Conservation (phyloP, 495 filamentous ascomycete species). For the Amphirosellinia nigrospora region DNA sequence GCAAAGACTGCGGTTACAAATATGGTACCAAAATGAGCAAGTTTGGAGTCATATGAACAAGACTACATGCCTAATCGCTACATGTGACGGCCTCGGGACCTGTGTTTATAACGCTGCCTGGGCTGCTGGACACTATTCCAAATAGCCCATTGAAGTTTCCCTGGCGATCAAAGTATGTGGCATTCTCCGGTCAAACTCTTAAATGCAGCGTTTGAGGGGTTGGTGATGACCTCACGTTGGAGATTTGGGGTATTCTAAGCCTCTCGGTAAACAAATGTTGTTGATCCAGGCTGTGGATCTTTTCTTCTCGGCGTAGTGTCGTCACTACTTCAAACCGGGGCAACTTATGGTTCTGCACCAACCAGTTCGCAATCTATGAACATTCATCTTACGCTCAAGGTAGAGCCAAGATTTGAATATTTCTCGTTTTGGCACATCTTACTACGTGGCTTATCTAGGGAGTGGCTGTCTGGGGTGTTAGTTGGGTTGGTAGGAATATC, state of each 20-base stretch:
- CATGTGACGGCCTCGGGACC: not conserved
- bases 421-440: not conserved
- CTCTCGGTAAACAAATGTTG: not conserved
- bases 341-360: not conserved
- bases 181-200: not conserved
- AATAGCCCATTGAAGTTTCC: slow-evolving; percentile 1
- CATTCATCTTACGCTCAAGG: not conserved
- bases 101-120: not conserved
- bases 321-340: slow-evolving; percentile 4
- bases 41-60: not conserved
- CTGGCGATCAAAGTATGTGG: not conserved
- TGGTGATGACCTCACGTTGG: slow-evolving; percentile 25
- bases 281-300: slow-evolving; percentile 22
- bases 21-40: not conserved
- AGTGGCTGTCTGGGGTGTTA: not conserved
- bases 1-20: not conserved
- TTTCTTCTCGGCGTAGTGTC: not conserved
- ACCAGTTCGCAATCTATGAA: not conserved
- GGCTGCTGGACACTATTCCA: not conserved
- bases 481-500: slow-evolving; percentile 8
- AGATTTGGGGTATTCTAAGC: slow-evolving; percentile 3
- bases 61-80: not conserved
- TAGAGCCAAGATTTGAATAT: not conserved
- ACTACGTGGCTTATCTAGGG: slow-evolving; percentile 9
- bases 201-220: slow-evolving; percentile 6